A percentile compares a stretch with the other conserved stretches of the same genome.
Evolutionary conservation across 2,329 filamentous ascomycete genomes (phyloP).

Genomic region (Pseudogymnoascus sp.): DNA sequence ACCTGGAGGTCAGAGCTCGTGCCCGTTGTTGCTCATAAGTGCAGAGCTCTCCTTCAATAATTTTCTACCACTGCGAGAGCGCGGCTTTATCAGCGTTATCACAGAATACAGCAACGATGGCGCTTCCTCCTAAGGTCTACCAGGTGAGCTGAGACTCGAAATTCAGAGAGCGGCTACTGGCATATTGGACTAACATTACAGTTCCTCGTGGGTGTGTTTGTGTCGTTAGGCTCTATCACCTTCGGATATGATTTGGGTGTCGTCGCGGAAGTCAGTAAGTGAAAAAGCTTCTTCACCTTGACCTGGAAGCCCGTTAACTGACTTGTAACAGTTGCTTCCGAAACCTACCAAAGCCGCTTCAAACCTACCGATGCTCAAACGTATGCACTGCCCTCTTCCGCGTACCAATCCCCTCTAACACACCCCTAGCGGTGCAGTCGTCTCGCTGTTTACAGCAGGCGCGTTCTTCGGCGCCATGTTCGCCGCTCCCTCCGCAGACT

Average conservation of each 20-base stretch:
- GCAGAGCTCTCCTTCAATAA: not conserved
- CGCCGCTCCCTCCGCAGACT: slow-evolving; percentile 57
- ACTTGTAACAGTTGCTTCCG: slow-evolving; percentile 35
- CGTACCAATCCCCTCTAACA: not conserved
- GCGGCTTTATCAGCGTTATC: not conserved
- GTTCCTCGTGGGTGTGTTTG: slow-evolving; percentile 47
- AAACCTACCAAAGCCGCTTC: slow-evolving; percentile 36
- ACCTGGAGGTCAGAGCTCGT: not conserved
- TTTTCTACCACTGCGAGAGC: not conserved
- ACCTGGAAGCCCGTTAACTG: not conserved
- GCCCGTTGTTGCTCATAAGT: not conserved
- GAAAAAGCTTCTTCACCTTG: not conserved
- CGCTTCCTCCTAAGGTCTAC: slow-evolving; percentile 38
- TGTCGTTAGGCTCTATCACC: slow-evolving; percentile 46
- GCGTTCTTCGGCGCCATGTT: slow-evolving; percentile 55
- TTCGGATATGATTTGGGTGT: slow-evolving; percentile 50
- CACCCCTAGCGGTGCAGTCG: slow-evolving; percentile 54
- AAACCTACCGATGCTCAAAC: slow-evolving; percentile 13
- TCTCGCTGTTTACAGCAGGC: slow-evolving; percentile 69
- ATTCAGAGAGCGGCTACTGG: not conserved
- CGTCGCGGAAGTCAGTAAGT: slow-evolving; percentile 37
- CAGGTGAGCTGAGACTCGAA: slow-evolving; percentile 11
- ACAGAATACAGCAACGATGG: slow-evolving; percentile 27
- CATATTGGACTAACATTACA: slow-evolving; percentile 22
- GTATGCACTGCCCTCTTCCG: not conserved